Evolutionary conservation across 306 rosid species (phyloP).

Genomic region (Ceratonia siliqua): DNA sequence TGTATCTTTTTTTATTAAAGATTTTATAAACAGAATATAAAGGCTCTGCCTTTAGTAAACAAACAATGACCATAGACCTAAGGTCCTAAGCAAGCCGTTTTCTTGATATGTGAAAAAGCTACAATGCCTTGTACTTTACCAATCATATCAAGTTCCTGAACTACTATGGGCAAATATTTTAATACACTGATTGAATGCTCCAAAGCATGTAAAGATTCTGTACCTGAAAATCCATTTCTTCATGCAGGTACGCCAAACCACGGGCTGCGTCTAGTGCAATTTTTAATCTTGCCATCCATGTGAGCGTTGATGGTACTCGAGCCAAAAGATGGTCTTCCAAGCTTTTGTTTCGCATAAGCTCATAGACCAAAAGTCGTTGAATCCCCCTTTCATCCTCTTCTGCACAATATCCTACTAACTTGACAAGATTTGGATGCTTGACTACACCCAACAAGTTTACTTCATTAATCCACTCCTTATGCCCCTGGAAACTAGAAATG

Average conservation of each 20-base stretch:
- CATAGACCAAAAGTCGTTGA: slow-evolving; percentile 87
- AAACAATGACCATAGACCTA: slow-evolving; percentile 8
- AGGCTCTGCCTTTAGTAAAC: not conserved
- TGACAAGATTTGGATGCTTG: slow-evolving; percentile 86
- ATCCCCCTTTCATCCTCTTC: slow-evolving; percentile 98
- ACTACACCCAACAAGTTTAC: slow-evolving; percentile 84
- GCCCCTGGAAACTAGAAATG: slow-evolving; percentile 87
- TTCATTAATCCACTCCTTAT: slow-evolving; percentile 94
- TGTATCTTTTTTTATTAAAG: not conserved
- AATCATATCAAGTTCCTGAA: not conserved
- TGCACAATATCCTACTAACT: slow-evolving; percentile 85
- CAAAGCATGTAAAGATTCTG: not conserved
- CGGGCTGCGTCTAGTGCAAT: slow-evolving; percentile 87
- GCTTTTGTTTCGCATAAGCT: slow-evolving; percentile 81
- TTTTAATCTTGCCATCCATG: slow-evolving; percentile 71
- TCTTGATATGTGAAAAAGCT: not conserved
- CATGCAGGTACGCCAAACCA: slow-evolving; percentile 91
- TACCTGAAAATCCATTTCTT: slow-evolving; percentile 98
- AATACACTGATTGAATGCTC: not conserved
- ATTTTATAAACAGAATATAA: not conserved
- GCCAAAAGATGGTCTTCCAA: slow-evolving; percentile 86
- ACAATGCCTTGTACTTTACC: not conserved
- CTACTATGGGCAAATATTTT: not conserved
- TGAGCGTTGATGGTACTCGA: slow-evolving; percentile 54
- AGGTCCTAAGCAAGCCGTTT: not conserved